Percentiles rank a stretch among this genome's conserved stretches.
Evolutionary conservation across 768 basidiomycete species (phyloP).

Genomic region (Mycena indigotica): DNA sequence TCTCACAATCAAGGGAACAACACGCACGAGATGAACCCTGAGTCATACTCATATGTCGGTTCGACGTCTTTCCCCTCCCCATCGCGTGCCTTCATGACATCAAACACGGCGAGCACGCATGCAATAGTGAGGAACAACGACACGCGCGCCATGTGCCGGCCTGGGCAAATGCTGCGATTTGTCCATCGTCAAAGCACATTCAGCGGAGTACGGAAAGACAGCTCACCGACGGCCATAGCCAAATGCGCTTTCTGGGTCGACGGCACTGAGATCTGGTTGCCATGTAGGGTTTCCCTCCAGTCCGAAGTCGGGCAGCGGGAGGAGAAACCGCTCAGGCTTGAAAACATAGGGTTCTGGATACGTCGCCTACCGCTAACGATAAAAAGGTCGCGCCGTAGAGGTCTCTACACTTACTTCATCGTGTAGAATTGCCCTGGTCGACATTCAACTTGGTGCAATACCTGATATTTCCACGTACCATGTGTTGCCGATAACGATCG

Average conservation of each 20-base stretch:
- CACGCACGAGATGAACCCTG: background rate
- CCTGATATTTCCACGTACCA: too few relatives aligned
- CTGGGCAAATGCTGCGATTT: background rate
- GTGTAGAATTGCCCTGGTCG: background rate
- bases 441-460: too few relatives aligned
- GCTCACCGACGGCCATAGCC: background rate
- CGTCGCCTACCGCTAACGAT: background rate
- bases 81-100: background rate
- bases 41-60: background rate
- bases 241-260: background rate
- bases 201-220: background rate
- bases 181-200: background rate
- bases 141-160: background rate
- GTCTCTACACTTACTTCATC: background rate
- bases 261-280: background rate
- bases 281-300: background rate
- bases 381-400: background rate
- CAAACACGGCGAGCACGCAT: background rate
- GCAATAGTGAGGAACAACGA: background rate
- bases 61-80: background rate
- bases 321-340: background rate
- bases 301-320: background rate
- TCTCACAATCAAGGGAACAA: too few relatives aligned
- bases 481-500: background rate
- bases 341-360: background rate